A percentile compares a stretch with the other conserved stretches of the same genome.
These are phyloP conservation scores for Sicyos edulis DNA, from an alignment of 306 rosid species.

Conservation along the genomic window DNA sequence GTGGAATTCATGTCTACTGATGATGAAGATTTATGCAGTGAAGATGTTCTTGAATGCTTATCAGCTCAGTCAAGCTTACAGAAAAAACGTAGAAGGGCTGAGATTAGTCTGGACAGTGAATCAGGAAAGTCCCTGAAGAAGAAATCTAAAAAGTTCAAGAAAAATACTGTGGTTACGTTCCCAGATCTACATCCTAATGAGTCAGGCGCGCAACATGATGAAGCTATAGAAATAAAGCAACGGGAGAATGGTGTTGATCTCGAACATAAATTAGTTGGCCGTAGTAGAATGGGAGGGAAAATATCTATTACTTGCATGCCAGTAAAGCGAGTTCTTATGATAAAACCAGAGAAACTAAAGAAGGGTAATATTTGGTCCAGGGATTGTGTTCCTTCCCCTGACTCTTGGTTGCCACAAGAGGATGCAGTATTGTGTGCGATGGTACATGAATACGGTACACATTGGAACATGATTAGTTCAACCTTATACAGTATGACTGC, in stretches of 20 bases:
- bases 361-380: conserved; percentile 75
- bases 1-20: conserved; percentile 56
- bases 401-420: conserved; percentile 85
- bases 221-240: conserved; percentile 44
- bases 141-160: conserved; percentile 79
- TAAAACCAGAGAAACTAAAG: conserved; percentile 83
- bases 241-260: conserved; percentile 44
- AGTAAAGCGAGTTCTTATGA: conserved; percentile 61
- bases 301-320: conserved; percentile 86
- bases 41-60: conserved; percentile 37
- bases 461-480: conserved; percentile 88
- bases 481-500: conserved; percentile 67
- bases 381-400: conserved; percentile 86
- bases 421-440: conserved; percentile 89
- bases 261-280: conserved; percentile 60
- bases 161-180: conserved; percentile 42
- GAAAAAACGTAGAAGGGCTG: conserved; percentile 70
- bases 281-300: conserved; percentile 84
- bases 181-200: conserved; percentile 54
- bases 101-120: conserved; percentile 35
- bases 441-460: conserved; percentile 88
- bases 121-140: conserved; percentile 47
- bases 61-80: conserved; percentile 48
- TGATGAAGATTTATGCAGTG: conserved; percentile 49
- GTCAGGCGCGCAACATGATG: conserved; percentile 51